A percentile compares a stretch with the other conserved stretches of the same genome.
phyloP scores from a whole-genome alignment of 1,284 basidiomycete genomes.

The Pholiota adiposa region DNA sequence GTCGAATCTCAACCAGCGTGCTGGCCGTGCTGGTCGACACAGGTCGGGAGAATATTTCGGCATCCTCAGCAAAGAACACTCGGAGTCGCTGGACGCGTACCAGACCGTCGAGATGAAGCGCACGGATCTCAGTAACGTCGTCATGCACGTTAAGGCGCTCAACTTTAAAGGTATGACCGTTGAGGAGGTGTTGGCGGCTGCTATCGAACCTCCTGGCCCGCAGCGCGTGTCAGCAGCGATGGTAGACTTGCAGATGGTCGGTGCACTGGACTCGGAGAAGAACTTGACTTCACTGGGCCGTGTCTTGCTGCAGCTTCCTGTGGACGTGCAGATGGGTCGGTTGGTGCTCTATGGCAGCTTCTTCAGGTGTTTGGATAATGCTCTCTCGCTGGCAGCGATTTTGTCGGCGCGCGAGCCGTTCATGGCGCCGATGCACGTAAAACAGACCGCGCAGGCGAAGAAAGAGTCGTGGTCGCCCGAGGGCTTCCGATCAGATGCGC shows the following conservation, averaged over 20 bases:
- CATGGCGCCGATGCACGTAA: conserved; percentile 78
- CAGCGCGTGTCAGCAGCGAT: conserved; percentile 85
- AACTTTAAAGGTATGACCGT: conserved; percentile 89
- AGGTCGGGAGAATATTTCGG: conserved; percentile 92
- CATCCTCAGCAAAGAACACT: conserved; percentile 72
- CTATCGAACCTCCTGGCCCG: conserved; percentile 90
- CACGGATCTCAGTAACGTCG: conserved; percentile 88
- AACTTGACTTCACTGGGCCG: conserved; percentile 88
- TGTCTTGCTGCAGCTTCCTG: conserved; percentile 88
- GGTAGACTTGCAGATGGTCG: conserved; percentile 83
- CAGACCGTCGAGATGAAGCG: conserved; percentile 98
- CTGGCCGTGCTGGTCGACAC: conserved; percentile 93
- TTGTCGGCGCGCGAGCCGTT: conserved; percentile 92
- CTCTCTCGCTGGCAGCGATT: conserved; percentile 89
- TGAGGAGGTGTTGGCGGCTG: conserved; percentile 84
- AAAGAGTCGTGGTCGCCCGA: conserved; percentile 85
- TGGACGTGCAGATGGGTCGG: conserved; percentile 90
- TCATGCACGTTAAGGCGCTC: conserved; percentile 98
- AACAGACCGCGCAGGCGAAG: conserved; percentile 63
- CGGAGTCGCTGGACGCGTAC: conserved; percentile 73
- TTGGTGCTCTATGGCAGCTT: conserved; percentile 91
- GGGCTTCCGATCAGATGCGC: conserved; percentile 85
- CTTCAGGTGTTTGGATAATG: conserved; percentile 92
- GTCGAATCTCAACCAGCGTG: conserved; percentile 94
- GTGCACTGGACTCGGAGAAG: conserved; percentile 82